Conservation (phyloP, 1,284 basidiomycete species). For the Mycosarcoma maydis region DNA sequence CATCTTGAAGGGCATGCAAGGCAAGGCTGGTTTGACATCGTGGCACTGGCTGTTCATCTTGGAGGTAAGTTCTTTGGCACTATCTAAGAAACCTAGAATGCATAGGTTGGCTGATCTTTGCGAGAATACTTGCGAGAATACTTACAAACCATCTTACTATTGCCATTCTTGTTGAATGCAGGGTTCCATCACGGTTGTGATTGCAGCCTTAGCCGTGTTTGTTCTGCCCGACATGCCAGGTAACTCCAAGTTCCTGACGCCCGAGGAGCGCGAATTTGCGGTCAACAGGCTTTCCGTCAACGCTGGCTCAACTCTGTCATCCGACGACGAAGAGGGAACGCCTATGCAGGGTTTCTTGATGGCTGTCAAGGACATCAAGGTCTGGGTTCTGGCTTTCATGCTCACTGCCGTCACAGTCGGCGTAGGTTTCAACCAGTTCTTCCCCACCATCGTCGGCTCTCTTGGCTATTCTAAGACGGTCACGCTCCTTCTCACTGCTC, state of each 20-base stretch:
- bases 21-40: constrained; percentile 17
- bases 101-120: too few species aligned
- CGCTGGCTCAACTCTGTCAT: constrained; percentile 74
- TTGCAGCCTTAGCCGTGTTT: constrained; percentile 31
- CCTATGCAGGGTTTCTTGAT: constrained; percentile 64
- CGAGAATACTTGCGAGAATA: too few species aligned
- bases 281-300: constrained; percentile 68
- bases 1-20: constrained; percentile 43
- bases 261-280: constrained; percentile 41
- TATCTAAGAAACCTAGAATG: too few species aligned
- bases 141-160: too few species aligned
- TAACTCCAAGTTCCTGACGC: constrained; percentile 46
- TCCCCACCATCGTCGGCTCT: constrained; percentile 61
- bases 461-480: constrained; percentile 45
- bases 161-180: too few species aligned
- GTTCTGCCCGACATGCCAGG: constrained; percentile 54
- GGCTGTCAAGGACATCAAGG: constrained; percentile 47
- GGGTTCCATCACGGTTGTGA: constrained; percentile 36
- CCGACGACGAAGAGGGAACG: constrained; percentile 68
- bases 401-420: constrained; percentile 33
- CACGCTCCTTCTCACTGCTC: constrained; percentile 51
- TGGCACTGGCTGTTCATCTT: constrained; percentile 65
- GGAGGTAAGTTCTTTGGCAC: too few species aligned
- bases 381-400: constrained; percentile 51
- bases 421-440: constrained; percentile 58